A percentile compares a stretch with the other conserved stretches of the same genome.
Conservation (phyloP, 805 yeast genomes). For the Myxozyma mucilagina region DNA sequence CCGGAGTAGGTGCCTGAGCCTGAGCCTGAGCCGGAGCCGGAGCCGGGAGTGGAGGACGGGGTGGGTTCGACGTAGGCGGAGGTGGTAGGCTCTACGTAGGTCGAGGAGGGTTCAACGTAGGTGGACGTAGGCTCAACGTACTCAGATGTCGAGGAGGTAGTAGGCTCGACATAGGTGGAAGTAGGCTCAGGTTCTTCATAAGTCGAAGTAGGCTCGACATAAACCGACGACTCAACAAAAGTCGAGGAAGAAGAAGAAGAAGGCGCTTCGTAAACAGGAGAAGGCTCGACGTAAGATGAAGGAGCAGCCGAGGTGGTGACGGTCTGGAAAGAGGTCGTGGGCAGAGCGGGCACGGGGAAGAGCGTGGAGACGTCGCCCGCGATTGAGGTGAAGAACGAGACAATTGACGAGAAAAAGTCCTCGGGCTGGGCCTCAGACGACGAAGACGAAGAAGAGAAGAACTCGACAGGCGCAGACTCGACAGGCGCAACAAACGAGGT, state of each 20-base stretch:
- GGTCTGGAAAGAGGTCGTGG: slow-evolving; percentile 4
- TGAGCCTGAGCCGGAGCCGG: slow-evolving; percentile 17
- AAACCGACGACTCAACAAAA: slow-evolving; percentile 12
- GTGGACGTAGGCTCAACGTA: slow-evolving; percentile 23
- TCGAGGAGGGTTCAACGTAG: slow-evolving; percentile 3
- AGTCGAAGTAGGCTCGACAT: slow-evolving; percentile 18
- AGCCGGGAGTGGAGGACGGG: slow-evolving; percentile 7
- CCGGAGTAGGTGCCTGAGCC: slow-evolving; percentile 38
- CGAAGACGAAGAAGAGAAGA: not conserved
- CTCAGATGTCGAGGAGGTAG: slow-evolving; percentile 13
- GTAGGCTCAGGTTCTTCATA: slow-evolving; percentile 11
- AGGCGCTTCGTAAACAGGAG: slow-evolving; percentile 9
- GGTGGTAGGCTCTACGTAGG: slow-evolving; percentile 10
- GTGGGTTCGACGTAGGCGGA: slow-evolving; percentile 14
- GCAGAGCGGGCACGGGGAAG: not conserved
- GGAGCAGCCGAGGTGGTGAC: slow-evolving; percentile 5
- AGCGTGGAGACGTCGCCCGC: not conserved
- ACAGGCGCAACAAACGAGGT: too few species aligned
- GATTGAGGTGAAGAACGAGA: not conserved
- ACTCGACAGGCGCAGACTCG: too few species aligned
- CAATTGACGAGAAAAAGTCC: not conserved
- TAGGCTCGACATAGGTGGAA: slow-evolving; percentile 5
- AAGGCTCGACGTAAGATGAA: slow-evolving; percentile 11
- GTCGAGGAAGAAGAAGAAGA: slow-evolving; percentile 22
- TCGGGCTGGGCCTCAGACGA: not conserved